Evolutionary conservation across 1,139 yeast genomes (phyloP).

Genomic region (Taphrina communis): DNA sequence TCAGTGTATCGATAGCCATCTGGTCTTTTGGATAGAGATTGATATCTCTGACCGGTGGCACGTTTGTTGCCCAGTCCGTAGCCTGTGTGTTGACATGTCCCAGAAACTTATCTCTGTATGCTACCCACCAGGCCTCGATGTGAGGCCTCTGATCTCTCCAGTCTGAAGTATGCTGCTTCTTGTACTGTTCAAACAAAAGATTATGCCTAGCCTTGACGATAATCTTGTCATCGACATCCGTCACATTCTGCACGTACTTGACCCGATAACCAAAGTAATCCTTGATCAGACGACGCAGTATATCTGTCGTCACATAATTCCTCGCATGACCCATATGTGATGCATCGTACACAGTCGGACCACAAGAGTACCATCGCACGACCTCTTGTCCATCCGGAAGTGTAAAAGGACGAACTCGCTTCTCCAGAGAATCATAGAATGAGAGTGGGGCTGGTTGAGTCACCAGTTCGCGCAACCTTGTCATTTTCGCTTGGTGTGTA

Average conservation of each 20-base stretch:
- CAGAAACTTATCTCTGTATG: conserved; percentile 56
- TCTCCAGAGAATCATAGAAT: conserved; percentile 36
- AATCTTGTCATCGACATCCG: conserved; percentile 97
- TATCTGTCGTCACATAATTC: conserved; percentile 92
- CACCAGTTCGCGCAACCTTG: conserved; percentile 12
- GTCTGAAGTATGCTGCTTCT: conserved; percentile 40
- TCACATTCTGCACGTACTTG: conserved; percentile 89
- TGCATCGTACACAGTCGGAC: conserved; percentile 97
- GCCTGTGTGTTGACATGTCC: conserved; percentile 52
- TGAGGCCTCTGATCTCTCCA: conserved; percentile 51
- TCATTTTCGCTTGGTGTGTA: conserved; percentile 1
- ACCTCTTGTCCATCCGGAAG: conserved; percentile 7
- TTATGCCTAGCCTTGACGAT: conserved; percentile 92
- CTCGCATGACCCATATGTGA: conserved; percentile 99
- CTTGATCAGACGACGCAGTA: conserved; percentile 82
- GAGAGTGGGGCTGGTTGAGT: conserved; percentile 16
- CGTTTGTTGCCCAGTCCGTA: conserved; percentile 58
- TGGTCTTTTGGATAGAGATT: conserved; percentile 76
- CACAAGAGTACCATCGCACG: conserved; percentile 96
- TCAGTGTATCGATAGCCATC: conserved; percentile 77
- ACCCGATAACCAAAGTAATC: conserved; percentile 91
- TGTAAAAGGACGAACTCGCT: conserved; percentile 25
- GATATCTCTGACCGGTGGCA: conserved; percentile 61
- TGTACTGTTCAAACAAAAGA: conserved; percentile 70
- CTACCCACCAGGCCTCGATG: conserved; percentile 56